Evolutionary conservation across 768 basidiomycete species (phyloP).

Genomic region (Amanita inopinata): DNA sequence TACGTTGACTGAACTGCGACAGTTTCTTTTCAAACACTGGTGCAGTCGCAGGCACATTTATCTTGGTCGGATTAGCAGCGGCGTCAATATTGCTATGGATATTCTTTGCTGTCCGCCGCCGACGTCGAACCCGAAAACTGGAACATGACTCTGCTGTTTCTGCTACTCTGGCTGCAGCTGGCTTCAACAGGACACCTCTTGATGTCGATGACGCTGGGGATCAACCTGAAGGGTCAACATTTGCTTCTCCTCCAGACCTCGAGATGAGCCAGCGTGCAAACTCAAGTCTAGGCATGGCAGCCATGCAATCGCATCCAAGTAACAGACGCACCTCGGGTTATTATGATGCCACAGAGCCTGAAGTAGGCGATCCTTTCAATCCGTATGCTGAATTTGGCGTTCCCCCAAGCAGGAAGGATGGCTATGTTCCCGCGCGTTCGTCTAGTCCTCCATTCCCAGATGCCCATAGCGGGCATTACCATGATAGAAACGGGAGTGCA

Average conservation of each 20-base stretch:
- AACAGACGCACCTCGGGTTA: slow-evolving; percentile 26
- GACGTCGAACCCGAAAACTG: slow-evolving; percentile 47
- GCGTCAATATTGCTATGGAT: slow-evolving; percentile 61
- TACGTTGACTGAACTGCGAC: slow-evolving; percentile 2
- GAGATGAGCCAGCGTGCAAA: slow-evolving; percentile 34
- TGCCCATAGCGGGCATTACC: slow-evolving; percentile 19
- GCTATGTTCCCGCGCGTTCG: slow-evolving; percentile 39
- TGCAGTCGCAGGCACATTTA: slow-evolving; percentile 87
- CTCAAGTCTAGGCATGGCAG: slow-evolving; percentile 22
- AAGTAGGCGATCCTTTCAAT: slow-evolving; percentile 33
- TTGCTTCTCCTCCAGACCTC: slow-evolving; percentile 20
- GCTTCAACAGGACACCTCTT: slow-evolving; percentile 56
- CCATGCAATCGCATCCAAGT: slow-evolving; percentile 15
- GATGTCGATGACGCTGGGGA: slow-evolving; percentile 49
- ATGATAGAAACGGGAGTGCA: slow-evolving; percentile 23
- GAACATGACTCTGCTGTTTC: slow-evolving; percentile 66
- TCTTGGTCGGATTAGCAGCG: slow-evolving; percentile 76
- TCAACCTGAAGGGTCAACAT: slow-evolving; percentile 15
- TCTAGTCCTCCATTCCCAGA: slow-evolving; percentile 34
- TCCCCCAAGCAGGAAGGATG: slow-evolving; percentile 21
- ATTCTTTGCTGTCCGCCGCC: slow-evolving; percentile 59
- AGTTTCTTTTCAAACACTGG: slow-evolving; percentile 87
- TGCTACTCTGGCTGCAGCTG: slow-evolving; percentile 64
- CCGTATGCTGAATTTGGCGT: slow-evolving; percentile 42
- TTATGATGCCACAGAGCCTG: slow-evolving; percentile 24